Percentiles rank a stretch among this genome's conserved stretches.
phyloP scores from a whole-genome alignment of 768 basidiomycete species.

The Rhodotorula paludigena region DNA sequence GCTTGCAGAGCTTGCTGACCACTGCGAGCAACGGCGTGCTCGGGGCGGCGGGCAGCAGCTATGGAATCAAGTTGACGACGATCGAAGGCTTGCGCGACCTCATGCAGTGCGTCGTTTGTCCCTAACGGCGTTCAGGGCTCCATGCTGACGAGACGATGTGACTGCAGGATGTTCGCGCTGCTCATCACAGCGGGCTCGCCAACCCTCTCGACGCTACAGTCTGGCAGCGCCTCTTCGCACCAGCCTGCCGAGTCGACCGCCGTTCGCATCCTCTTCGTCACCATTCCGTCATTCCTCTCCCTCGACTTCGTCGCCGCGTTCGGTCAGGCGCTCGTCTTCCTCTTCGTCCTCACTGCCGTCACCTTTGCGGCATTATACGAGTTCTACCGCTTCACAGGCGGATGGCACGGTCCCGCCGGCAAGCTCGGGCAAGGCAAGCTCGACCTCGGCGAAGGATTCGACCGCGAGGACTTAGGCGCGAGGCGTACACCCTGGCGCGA shows the following conservation, averaged over 20 bases:
- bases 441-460: conserved; percentile 41
- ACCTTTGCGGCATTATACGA: conserved; percentile 57
- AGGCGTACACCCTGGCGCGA: conserved; percentile 53
- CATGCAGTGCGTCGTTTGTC: conserved; percentile 28
- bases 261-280: conserved; percentile 27
- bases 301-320: conserved; percentile 65
- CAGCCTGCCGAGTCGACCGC: neutral
- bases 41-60: conserved; percentile 21
- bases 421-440: neutral
- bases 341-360: conserved; percentile 59
- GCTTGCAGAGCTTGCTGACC: conserved; percentile 8
- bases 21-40: conserved; percentile 28
- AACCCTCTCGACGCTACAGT: neutral
- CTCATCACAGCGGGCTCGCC: conserved; percentile 14
- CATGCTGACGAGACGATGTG: no score
- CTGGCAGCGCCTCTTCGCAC: neutral
- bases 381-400: conserved; percentile 53
- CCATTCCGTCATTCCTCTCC: conserved; percentile 66
- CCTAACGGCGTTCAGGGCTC: no score
- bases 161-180: conserved; percentile 33
- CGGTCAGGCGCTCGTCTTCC: conserved; percentile 58
- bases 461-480: conserved; percentile 31
- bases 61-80: conserved; percentile 31
- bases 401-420: conserved; percentile 42
- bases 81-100: conserved; percentile 40